A percentile compares a stretch with the other conserved stretches of the same genome.
phyloP scores from a whole-genome alignment of 192 early-diverging fungal genomes.

The Mortierella antarctica region DNA sequence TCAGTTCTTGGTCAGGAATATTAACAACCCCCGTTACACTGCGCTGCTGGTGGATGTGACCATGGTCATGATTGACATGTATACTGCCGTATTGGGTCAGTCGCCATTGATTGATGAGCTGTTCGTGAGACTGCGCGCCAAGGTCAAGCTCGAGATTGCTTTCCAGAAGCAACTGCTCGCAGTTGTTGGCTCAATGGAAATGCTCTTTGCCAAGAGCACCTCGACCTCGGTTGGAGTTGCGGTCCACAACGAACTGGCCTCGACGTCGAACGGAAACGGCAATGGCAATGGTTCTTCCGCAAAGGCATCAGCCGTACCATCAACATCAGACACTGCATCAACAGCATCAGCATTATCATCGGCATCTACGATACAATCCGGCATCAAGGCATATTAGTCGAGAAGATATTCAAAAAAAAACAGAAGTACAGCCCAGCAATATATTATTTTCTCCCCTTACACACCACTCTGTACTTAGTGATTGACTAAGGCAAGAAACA shows the following conservation, averaged over 20 bases:
- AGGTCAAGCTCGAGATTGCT: slow-evolving; percentile 82
- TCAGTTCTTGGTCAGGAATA: slow-evolving; percentile 82
- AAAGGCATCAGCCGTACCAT: slow-evolving; percentile 3
- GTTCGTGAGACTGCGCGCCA: slow-evolving; percentile 70
- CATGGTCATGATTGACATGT: slow-evolving; percentile 85
- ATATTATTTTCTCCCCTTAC: not conserved
- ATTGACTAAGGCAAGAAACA: too few species aligned
- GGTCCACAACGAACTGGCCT: slow-evolving; percentile 40
- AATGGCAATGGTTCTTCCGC: not conserved
- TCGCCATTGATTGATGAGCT: slow-evolving; percentile 85
- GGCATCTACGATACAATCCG: slow-evolving; percentile 16
- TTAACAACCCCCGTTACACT: slow-evolving; percentile 85
- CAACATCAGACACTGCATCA: slow-evolving; percentile 6
- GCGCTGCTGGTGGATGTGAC: slow-evolving; percentile 82
- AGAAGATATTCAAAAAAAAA: not conserved
- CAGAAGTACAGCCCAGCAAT: not conserved
- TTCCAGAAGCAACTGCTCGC: slow-evolving; percentile 83
- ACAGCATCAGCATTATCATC: slow-evolving; percentile 1
- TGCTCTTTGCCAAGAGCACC: slow-evolving; percentile 73
- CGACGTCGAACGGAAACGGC: slow-evolving; percentile 10
- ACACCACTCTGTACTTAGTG: too few species aligned
- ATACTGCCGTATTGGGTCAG: slow-evolving; percentile 81
- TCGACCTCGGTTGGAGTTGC: slow-evolving; percentile 43
- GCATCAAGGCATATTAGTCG: slow-evolving; percentile 4
- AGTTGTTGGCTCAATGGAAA: slow-evolving; percentile 86